Percentiles rank a stretch among this genome's conserved stretches.
These are phyloP conservation scores for Hypoxylon sp. DNA, from an alignment of 2,329 filamentous ascomycete species.

Conservation along the genomic window DNA sequence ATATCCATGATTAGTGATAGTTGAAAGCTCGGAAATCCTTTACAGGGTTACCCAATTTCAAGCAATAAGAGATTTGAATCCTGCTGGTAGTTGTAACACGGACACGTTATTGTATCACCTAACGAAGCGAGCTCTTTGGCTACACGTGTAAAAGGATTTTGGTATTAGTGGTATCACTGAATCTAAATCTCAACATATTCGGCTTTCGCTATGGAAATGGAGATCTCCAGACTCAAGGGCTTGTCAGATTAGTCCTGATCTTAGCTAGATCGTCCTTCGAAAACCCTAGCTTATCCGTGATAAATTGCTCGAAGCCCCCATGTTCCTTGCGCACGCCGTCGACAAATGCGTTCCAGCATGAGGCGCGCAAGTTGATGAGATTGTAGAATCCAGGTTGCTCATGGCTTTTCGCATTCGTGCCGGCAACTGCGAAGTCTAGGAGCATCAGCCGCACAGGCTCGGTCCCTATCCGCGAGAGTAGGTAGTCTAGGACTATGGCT, in stretches of 20 bases:
- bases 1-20: background rate
- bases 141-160: background rate
- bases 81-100: slow-evolving; percentile 5
- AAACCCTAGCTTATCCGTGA: slow-evolving; percentile 62
- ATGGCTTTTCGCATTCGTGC: slow-evolving; percentile 55
- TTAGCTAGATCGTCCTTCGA: slow-evolving; percentile 61
- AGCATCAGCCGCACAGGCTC: slow-evolving; percentile 67
- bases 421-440: slow-evolving; percentile 59
- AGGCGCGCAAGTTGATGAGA: slow-evolving; percentile 60
- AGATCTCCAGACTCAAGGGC: slow-evolving; percentile 17
- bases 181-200: slow-evolving; percentile 17
- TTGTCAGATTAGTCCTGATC: slow-evolving; percentile 64
- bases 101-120: slow-evolving; percentile 1
- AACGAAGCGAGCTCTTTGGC: background rate
- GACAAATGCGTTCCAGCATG: slow-evolving; percentile 64
- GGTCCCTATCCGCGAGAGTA: slow-evolving; percentile 68
- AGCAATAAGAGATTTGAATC: background rate
- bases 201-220: background rate
- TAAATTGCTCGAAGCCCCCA: slow-evolving; percentile 66
- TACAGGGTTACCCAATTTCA: background rate
- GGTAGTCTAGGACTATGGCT: slow-evolving; percentile 64
- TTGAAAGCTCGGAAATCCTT: background rate
- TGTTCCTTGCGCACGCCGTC: slow-evolving; percentile 61
- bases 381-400: slow-evolving; percentile 66
- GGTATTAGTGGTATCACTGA: slow-evolving; percentile 13